phyloP scores from a whole-genome alignment of 305 asterid genomes.

The Petunia hybrid region DNA sequence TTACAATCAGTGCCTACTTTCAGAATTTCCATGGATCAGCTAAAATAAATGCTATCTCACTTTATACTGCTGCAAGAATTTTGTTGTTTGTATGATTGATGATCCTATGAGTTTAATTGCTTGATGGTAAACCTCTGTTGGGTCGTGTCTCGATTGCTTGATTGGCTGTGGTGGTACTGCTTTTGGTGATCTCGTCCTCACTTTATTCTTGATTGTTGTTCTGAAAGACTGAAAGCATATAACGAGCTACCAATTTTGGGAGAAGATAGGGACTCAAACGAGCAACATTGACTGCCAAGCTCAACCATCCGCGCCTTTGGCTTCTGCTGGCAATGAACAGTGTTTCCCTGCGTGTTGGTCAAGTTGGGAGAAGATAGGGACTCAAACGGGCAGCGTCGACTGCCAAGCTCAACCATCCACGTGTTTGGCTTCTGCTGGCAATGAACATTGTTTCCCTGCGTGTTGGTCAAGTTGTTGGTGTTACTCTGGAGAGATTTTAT shows the following conservation, averaged over 20 bases:
- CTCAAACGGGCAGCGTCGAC: too few species aligned
- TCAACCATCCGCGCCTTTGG: constrained; percentile 72
- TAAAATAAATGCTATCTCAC: too few species aligned
- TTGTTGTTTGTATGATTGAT: not conserved
- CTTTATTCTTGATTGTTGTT: too few species aligned
- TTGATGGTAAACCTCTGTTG: not conserved
- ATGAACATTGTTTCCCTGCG: constrained; percentile 63
- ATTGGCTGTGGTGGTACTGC: too few species aligned
- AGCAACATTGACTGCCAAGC: constrained; percentile 27
- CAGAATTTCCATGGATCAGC: too few species aligned
- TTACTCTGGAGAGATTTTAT: constrained; percentile 74
- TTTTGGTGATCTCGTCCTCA: too few species aligned
- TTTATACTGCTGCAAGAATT: not conserved
- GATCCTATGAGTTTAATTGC: not conserved
- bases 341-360: constrained; percentile 70
- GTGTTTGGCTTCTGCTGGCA: constrained; percentile 73
- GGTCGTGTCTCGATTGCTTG: too few species aligned
- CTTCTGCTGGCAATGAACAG: constrained; percentile 60
- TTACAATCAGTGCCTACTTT: too few species aligned
- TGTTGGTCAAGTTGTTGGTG: constrained; percentile 81
- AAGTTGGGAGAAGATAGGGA: constrained; percentile 42
- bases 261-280: too few species aligned
- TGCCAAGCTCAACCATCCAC: constrained; percentile 51
- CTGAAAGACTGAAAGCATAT: too few species aligned
- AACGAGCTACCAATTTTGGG: constrained; percentile 38